Base-by-base conservation (phyloP, 805 yeast genomes). In the Spathaspora gorwiae region DNA sequence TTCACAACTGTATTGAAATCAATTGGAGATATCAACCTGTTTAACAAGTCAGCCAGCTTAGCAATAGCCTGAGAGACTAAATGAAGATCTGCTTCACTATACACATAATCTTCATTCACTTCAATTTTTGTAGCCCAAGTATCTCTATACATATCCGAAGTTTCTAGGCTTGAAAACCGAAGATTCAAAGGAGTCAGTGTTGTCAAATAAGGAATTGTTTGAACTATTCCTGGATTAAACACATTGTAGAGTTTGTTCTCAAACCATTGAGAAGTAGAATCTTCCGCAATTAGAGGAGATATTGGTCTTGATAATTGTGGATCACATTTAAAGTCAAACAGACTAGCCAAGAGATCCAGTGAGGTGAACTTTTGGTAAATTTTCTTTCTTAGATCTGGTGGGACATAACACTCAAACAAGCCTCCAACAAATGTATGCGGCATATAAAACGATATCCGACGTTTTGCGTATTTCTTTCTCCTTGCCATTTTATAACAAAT, bases 371-470 rank as follows among this genome's bases (percentile, higher is more conserved):
- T 27, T 43, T 49, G 46, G 58, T 54, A 42, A 53, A 61, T 27
- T 41, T 47, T 37, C 15, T 32, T 38, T 45, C 66, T 70, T 5
- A 50, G 51, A 1, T 55, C 61, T 14, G 54, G 46, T 2, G 71
- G 54, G 1, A 75, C 46, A 10, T 71, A 62, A 53, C 86, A 80
- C 44, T 72, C 71, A 58, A 73, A 85, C 2, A 84, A 52, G 0
- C 81, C 89, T 6, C 90, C 92, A 2, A 85, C 77, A 63, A 78
- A 77, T 0, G 80, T 73, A 14, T 72, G 65, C 0, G 89, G 87
- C 12, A 78, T 63, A 54, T 70, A 81, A 6, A 80, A 55, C 1
- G 76, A 69, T 9, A 72, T 42, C 27, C 70, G 60, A 41, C 80
- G 64, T 10, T 57, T 58, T 0, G 79, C 77, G 53, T 76, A 82